Percentiles rank a stretch among this genome's conserved stretches.
These are phyloP conservation scores for Penicillium sp. DNA, from an alignment of 2,329 filamentous ascomycete species.

Conservation along the genomic window DNA sequence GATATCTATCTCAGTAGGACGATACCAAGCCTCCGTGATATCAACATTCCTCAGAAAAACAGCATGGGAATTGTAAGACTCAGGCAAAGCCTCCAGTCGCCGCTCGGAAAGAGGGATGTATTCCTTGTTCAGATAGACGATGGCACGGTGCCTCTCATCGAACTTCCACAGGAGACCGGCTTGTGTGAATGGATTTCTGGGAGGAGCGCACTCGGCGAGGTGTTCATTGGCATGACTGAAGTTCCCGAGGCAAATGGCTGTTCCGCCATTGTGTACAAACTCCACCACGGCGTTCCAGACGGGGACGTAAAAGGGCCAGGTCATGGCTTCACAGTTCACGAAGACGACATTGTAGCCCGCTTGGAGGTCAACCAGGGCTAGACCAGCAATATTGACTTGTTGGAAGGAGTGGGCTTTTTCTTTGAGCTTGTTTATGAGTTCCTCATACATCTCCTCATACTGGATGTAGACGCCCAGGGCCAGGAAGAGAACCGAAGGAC, in stretches of 20 bases:
- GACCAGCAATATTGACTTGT: no score
- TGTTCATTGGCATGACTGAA: neutral
- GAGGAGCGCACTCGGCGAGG: no score
- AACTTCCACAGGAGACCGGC: neutral
- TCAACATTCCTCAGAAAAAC: neutral
- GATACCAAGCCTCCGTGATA: neutral
- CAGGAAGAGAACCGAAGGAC: neutral
- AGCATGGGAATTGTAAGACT: neutral
- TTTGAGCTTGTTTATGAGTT: neutral
- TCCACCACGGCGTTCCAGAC: neutral
- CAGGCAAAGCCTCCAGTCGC: neutral
- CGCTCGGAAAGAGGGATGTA: neutral
- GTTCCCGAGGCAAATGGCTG: neutral
- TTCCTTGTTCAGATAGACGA: neutral
- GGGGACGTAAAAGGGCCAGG: neutral
- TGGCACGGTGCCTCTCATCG: neutral
- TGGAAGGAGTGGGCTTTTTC: neutral
- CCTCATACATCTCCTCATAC: neutral
- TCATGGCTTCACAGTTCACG: neutral
- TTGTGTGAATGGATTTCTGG: neutral
- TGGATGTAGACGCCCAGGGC: neutral
- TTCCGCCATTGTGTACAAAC: neutral
- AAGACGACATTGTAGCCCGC: neutral
- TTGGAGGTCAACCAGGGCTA: neutral
- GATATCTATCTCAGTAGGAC: neutral